phyloP scores from a whole-genome alignment of 2,329 filamentous ascomycete species.

The Boeremia lycopersici region DNA sequence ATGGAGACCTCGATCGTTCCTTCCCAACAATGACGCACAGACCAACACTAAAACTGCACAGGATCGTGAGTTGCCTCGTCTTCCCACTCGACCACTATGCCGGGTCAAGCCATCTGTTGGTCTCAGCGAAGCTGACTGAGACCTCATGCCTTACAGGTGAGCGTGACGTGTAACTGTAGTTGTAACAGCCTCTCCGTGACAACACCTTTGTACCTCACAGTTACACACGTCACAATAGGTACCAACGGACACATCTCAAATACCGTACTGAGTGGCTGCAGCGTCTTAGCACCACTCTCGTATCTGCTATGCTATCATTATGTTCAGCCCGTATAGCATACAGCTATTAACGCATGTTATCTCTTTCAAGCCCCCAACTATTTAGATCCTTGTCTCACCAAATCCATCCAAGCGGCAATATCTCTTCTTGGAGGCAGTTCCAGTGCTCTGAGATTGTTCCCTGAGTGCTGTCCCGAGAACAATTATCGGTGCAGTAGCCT shows the following conservation, averaged over 20 bases:
- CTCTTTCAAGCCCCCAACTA: too few species aligned
- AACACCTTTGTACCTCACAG: neutral
- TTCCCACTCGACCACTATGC: constrained; percentile 3
- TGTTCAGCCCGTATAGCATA: too few species aligned
- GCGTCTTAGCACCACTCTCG: too few species aligned
- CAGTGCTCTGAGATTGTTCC: constrained; percentile 20
- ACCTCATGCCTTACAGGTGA: neutral
- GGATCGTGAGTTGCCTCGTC: constrained; percentile 1
- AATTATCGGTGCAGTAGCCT: neutral
- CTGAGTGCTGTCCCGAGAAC: constrained; percentile 21
- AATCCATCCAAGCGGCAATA: constrained; percentile 31
- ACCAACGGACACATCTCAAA: neutral
- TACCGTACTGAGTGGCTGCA: too few species aligned
- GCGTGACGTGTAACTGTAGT: constrained; percentile 8
- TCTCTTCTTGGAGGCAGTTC: constrained; percentile 28
- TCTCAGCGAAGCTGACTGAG: constrained; percentile 4
- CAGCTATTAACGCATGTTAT: too few species aligned
- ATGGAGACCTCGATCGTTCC: neutral
- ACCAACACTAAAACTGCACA: neutral
- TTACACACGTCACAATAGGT: neutral
- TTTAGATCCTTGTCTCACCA: too few species aligned
- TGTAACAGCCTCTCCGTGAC: neutral
- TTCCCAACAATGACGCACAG: constrained; percentile 2
- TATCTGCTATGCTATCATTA: too few species aligned
- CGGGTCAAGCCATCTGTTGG: constrained; percentile 10